Evolutionary conservation across 2,329 filamentous ascomycete species (phyloP).

Genomic region (Sclerotinia borealis): DNA sequence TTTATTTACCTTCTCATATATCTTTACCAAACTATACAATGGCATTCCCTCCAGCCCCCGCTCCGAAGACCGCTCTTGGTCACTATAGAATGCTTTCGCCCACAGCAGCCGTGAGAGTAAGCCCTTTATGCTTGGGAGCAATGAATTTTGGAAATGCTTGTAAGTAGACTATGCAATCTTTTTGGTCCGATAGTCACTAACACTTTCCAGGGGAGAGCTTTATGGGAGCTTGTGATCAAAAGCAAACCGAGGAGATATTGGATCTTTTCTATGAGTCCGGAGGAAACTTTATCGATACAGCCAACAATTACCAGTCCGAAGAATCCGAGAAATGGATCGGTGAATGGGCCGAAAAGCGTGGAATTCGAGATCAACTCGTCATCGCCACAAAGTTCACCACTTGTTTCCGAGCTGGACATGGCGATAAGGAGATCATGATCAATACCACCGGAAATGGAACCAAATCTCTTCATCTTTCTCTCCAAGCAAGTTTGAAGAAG

Average conservation of each 20-base stretch:
- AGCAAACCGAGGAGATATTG: slow-evolving; percentile 36
- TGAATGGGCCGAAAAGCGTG: slow-evolving; percentile 61
- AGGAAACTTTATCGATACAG: slow-evolving; percentile 64
- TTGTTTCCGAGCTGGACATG: slow-evolving; percentile 29
- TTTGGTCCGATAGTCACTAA: not conserved
- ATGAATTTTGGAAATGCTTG: slow-evolving; percentile 60
- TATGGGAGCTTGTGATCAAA: slow-evolving; percentile 46
- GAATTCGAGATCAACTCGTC: slow-evolving; percentile 59
- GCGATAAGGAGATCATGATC: slow-evolving; percentile 29
- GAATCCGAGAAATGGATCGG: slow-evolving; percentile 61
- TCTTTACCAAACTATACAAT: slow-evolving; percentile 11
- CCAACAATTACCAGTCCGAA: slow-evolving; percentile 59
- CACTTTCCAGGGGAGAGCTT: slow-evolving; percentile 39
- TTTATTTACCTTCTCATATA: not conserved
- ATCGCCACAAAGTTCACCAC: slow-evolving; percentile 55
- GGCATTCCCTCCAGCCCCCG: slow-evolving; percentile 19
- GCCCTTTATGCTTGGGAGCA: slow-evolving; percentile 57
- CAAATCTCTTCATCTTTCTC: slow-evolving; percentile 53
- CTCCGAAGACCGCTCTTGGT: slow-evolving; percentile 53
- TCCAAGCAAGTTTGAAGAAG: slow-evolving; percentile 52
- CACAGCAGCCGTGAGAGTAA: slow-evolving; percentile 59
- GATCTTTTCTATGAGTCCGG: slow-evolving; percentile 51
- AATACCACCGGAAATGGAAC: slow-evolving; percentile 55
- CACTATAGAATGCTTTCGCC: slow-evolving; percentile 62
- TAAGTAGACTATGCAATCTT: slow-evolving; percentile 13